phyloP scores from a whole-genome alignment of 2,329 filamentous ascomycete species.

The Xylariomycetidae sp. region DNA sequence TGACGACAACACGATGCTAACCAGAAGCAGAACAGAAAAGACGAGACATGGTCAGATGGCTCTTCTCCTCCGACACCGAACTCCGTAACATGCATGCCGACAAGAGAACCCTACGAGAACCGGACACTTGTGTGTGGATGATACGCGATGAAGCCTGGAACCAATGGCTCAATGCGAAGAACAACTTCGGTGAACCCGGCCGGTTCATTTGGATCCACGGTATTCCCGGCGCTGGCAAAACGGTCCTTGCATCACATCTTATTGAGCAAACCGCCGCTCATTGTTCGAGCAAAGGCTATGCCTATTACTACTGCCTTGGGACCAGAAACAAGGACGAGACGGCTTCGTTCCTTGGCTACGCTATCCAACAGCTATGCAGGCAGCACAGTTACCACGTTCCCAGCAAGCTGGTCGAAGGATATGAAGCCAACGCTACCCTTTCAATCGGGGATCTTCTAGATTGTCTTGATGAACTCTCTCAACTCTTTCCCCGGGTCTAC shows the following conservation, averaged over 20 bases:
- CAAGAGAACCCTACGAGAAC: slow-evolving; percentile 3
- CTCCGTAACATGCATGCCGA: slow-evolving; percentile 4
- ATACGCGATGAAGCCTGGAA: slow-evolving; percentile 2
- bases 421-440: slow-evolving; percentile 3
- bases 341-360: slow-evolving; percentile 19
- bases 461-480: slow-evolving; percentile 15
- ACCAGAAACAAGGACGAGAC: slow-evolving; percentile 23
- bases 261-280: slow-evolving; percentile 14
- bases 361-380: slow-evolving; percentile 19
- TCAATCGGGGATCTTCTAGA: slow-evolving; percentile 13
- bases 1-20: not conserved
- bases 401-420: slow-evolving; percentile 9
- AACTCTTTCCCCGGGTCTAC: slow-evolving; percentile 14
- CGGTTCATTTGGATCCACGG: slow-evolving; percentile 14
- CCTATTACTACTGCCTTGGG: slow-evolving; percentile 28
- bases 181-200: not conserved
- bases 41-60: not conserved
- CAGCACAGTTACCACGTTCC: slow-evolving; percentile 12
- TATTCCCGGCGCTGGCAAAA: slow-evolving; percentile 23
- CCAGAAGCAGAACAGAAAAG: slow-evolving; percentile 23
- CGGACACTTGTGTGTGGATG: slow-evolving; percentile 10
- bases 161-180: slow-evolving; percentile 2
- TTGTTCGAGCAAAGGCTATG: slow-evolving; percentile 11
- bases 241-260: slow-evolving; percentile 23
- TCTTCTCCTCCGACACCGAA: not conserved